Evolutionary conservation across 148 eudicot genomes (phyloP).

Genomic region (Rhododendron ovatum): DNA sequence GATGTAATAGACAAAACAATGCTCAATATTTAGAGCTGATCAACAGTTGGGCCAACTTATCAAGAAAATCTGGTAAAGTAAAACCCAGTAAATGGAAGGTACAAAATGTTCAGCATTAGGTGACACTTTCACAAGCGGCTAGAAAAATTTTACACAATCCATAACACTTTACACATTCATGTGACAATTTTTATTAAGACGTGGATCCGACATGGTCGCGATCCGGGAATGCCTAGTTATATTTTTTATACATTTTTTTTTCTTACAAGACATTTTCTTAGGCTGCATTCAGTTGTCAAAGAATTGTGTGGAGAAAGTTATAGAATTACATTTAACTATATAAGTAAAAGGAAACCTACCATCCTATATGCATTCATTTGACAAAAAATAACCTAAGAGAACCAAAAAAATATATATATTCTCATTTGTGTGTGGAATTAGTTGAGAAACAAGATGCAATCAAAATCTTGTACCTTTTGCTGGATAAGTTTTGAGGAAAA

Average conservation of each 20-base stretch:
- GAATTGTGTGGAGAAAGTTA: neutral
- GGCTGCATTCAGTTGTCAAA: neutral
- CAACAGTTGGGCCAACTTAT: neutral
- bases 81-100: neutral
- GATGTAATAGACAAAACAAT: slow-evolving; percentile 16
- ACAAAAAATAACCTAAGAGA: neutral
- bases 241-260: neutral
- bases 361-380: neutral
- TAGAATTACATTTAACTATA: neutral
- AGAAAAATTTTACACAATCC: neutral
- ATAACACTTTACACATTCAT: neutral
- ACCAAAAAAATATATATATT: neutral
- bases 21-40: slow-evolving; percentile 1
- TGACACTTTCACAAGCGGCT: neutral
- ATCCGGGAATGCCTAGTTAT: neutral
- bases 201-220: neutral
- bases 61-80: neutral
- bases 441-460: neutral
- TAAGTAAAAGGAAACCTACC: neutral
- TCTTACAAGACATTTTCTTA: neutral
- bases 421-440: neutral
- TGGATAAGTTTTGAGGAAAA: neutral
- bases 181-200: neutral
- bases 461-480: neutral
- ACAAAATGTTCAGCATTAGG: neutral